Evolutionary conservation across 2,329 filamentous ascomycete species (phyloP).

Genomic region (Talaromyces islandicus): DNA sequence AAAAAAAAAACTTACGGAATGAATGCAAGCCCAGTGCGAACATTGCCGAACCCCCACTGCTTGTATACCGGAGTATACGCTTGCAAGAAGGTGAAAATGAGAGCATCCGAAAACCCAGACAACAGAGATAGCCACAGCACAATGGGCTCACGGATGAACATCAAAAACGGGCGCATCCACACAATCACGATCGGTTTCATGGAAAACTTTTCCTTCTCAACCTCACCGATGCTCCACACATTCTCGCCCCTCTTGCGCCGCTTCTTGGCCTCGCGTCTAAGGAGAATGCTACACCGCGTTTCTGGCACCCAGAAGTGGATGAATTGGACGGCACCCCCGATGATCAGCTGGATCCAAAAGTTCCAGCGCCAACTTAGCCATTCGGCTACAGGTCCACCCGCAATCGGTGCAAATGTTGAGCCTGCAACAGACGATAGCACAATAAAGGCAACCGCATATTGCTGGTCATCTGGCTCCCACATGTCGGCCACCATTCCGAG

Average conservation of each 20-base stretch:
- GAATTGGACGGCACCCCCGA: conserved; percentile 49
- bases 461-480: conserved; percentile 52
- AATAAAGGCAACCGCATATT: conserved; percentile 56
- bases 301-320: conserved; percentile 50
- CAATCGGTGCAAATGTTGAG: conserved; percentile 42
- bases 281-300: conserved; percentile 52
- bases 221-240: conserved; percentile 67
- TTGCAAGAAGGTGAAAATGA: conserved; percentile 63
- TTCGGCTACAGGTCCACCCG: conserved; percentile 48
- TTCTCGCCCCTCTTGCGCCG: conserved; percentile 53
- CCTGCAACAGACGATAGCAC: conserved; percentile 53
- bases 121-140: conserved; percentile 56
- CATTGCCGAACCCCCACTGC: conserved; percentile 52
- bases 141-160: conserved; percentile 61
- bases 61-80: conserved; percentile 55
- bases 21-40: conserved; percentile 47
- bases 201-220: conserved; percentile 52
- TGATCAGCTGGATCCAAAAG: conserved; percentile 58
- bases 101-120: conserved; percentile 58
- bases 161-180: conserved; percentile 57
- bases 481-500: conserved; percentile 61
- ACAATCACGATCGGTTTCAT: conserved; percentile 51
- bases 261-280: conserved; percentile 54
- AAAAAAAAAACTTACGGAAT: conserved; percentile 37
- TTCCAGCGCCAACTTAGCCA: conserved; percentile 52